A percentile compares a stretch with the other conserved stretches of the same genome.
These are phyloP conservation scores for Magnusiomyces starmeri DNA, from an alignment of 1,139 yeast genomes.

Conservation along the genomic window DNA sequence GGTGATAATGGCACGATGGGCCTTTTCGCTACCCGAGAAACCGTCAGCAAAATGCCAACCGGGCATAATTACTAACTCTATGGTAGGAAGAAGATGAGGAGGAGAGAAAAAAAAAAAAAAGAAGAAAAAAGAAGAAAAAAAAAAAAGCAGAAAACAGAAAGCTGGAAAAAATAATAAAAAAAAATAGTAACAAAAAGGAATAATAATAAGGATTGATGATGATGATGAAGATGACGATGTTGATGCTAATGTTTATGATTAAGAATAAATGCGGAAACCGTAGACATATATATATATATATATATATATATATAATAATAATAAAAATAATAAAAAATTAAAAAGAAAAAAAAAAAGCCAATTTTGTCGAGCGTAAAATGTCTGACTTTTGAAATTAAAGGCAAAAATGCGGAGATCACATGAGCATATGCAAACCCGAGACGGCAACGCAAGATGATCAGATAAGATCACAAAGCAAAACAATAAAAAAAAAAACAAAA, in stretches of 20 bases:
- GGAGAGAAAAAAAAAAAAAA: neutral
- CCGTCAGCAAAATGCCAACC: constrained; percentile 8
- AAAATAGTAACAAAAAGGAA: neutral
- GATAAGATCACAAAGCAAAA: too few species aligned
- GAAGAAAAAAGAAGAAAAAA: neutral
- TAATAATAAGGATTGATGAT: neutral
- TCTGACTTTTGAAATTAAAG: too few species aligned
- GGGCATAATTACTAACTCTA: neutral
- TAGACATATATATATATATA: neutral
- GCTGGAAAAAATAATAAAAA: neutral
- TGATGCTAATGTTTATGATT: neutral
- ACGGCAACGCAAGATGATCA: too few species aligned
- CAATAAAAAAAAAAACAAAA: neutral
- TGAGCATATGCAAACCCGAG: too few species aligned
- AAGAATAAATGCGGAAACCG: too few species aligned
- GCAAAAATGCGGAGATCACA: too few species aligned
- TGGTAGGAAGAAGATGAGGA: neutral
- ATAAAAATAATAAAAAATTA: neutral
- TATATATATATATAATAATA: neutral
- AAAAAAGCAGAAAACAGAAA: neutral
- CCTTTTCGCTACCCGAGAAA: constrained; percentile 9
- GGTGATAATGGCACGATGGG: constrained; percentile 9
- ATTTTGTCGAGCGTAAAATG: too few species aligned
- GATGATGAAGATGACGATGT: neutral
- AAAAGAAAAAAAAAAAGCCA: neutral